These are phyloP conservation scores for Cavenderia fasciculata DNA, from an alignment of 78 protist species.

Conservation along the genomic window DNA sequence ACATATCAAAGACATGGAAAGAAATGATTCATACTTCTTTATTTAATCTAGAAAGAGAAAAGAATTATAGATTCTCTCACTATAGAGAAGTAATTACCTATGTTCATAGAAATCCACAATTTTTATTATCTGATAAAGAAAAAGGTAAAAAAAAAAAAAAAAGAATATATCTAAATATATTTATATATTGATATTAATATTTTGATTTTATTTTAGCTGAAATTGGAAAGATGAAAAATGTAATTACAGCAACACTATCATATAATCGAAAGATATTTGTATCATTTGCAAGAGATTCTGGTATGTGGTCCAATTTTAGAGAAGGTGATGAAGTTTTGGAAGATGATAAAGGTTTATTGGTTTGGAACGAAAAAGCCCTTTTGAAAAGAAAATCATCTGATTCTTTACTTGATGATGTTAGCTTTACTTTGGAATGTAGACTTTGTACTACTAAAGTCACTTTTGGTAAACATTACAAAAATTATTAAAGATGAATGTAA, in stretches of 20 bases:
- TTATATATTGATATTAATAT: background rate
- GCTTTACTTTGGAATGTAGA: slow-evolving; percentile 13
- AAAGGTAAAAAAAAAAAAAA: slow-evolving; percentile 61
- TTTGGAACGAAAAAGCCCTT: slow-evolving; percentile 25
- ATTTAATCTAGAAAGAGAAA: slow-evolving; percentile 63
- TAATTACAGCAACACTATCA: slow-evolving; percentile 62
- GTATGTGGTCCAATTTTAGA: slow-evolving; percentile 72
- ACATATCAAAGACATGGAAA: slow-evolving; percentile 69
- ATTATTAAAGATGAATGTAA: background rate
- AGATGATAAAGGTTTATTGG: slow-evolving; percentile 59
- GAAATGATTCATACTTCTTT: slow-evolving; percentile 67
- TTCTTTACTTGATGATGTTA: too few relatives aligned
- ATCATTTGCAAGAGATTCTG: slow-evolving; percentile 75
- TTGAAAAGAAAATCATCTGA: slow-evolving; percentile 1
- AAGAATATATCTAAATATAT: background rate
- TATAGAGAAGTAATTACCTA: slow-evolving; percentile 60
- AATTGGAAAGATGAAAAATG: slow-evolving; percentile 68
- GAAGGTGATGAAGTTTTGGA: slow-evolving; percentile 41
- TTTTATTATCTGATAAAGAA: slow-evolving; percentile 37
- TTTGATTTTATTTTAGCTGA: background rate
- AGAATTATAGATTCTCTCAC: slow-evolving; percentile 64
- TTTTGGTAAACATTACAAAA: slow-evolving; percentile 17
- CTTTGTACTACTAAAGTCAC: background rate
- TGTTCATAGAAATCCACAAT: slow-evolving; percentile 43
- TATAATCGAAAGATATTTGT: slow-evolving; percentile 64